Base-by-base conservation (phyloP, 1,284 basidiomycete genomes). In the Trichosporon sp. region DNA sequence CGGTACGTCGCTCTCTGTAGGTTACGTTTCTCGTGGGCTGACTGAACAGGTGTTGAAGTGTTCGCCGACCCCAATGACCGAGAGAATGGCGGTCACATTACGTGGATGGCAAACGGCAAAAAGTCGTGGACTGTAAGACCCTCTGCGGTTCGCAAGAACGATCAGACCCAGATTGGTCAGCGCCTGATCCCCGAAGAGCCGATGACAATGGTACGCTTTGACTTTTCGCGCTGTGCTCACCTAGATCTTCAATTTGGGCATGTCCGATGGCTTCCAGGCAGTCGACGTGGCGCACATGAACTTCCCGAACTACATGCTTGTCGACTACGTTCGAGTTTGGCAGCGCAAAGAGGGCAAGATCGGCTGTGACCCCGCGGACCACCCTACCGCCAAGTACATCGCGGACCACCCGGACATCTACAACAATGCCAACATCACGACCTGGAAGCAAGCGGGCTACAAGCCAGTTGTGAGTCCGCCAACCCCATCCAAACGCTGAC, bases 181-280 rank as follows among this genome's bases (percentile, higher is more conserved):
- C 86, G 95, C 56, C 88, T 89, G 1, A 86, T 98, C 31, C 88
- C 93, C 0, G 88, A 91, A 76, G 94, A 95, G 80, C 92, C 93
- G 6, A 89, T 95, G 90, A 85, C 77, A 5, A 77, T 82, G 76
- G 79, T 81, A 44, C 64, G 78, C 6, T 29, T n/a, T 15, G 2
- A n/a, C 1, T 2, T 21, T 3, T 8, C 9, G 6, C 18, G 13
- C n/a, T 69, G 6, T 65, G 38, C 29, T 21, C 2, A 68, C 90
- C 88, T 90, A 93, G 80, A 86, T 95, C 76, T 88, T 95, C 74
- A 91, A 91, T 76, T 93, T 95, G 75, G 81, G 80, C 67, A 78
- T 81, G 74, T 82, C 80, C 6, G 77, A 80, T 69, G 77, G 77
- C 62, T 83, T 82, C 75, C 76, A 80, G 70, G 66, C 74, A 3